Evolutionary conservation across 768 basidiomycete genomes (phyloP).

Genomic region (Russula earlei): DNA sequence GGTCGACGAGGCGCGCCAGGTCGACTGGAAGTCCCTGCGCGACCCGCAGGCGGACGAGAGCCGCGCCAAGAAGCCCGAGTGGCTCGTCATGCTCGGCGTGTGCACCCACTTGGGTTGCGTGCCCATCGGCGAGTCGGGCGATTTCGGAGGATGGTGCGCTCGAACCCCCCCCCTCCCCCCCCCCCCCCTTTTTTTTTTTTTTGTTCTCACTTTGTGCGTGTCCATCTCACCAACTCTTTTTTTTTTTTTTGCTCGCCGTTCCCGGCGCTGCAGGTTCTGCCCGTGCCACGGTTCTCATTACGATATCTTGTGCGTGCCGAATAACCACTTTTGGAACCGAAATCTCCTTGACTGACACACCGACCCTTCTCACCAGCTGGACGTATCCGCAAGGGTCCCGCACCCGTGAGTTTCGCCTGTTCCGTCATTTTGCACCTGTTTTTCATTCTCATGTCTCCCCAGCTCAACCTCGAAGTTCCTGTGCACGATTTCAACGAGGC

Average conservation of each 20-base stretch:
- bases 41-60: constrained; percentile 89
- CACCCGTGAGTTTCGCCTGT: constrained; percentile 57
- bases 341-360: constrained; percentile 1
- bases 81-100: constrained; percentile 87
- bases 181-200: not conserved
- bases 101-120: constrained; percentile 99
- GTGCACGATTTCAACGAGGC: constrained; percentile 80
- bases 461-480: constrained; percentile 94
- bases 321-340: constrained; percentile 4
- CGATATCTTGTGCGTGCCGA: constrained; percentile 73
- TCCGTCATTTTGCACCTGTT: not conserved
- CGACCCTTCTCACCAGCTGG: constrained; percentile 48
- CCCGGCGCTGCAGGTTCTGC: constrained; percentile 60
- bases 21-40: constrained; percentile 79
- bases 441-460: constrained; percentile 14
- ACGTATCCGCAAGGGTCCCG: constrained; percentile 91
- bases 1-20: constrained; percentile 82
- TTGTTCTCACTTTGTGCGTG: no score
- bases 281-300: constrained; percentile 99
- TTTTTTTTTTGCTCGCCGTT: not conserved
- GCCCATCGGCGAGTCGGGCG: constrained; percentile 94
- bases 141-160: constrained; percentile 93
- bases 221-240: no score
- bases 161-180: not conserved
- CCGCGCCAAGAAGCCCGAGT: constrained; percentile 90